Percentiles rank a stretch among this genome's conserved stretches.
These are phyloP conservation scores for Hypericum perforatum DNA, from an alignment of 345 rosid genomes.

Conservation along the genomic window DNA sequence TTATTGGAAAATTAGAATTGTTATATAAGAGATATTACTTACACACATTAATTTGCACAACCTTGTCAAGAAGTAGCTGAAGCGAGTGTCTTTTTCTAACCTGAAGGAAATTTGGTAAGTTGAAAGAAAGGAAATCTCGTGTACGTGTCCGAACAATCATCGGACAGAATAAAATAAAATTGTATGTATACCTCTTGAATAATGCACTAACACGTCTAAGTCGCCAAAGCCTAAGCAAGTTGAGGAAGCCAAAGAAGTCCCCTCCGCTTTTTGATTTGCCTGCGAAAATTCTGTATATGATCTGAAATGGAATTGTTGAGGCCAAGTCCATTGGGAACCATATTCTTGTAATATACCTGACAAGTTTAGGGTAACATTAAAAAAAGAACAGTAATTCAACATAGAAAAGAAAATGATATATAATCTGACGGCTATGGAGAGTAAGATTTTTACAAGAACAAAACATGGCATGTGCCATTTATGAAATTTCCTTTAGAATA, in stretches of 20 bases:
- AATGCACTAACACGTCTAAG: slow-evolving; percentile 70
- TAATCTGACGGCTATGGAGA: too few relatives aligned
- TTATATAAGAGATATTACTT: slow-evolving; percentile 14
- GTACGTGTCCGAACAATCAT: background rate
- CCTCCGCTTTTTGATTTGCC: slow-evolving; percentile 28
- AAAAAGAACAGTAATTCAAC: too few relatives aligned
- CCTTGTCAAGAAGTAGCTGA: slow-evolving; percentile 67
- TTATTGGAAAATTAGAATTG: too few relatives aligned
- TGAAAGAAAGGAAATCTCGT: too few relatives aligned
- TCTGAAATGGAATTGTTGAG: slow-evolving; percentile 66
- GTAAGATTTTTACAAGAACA: too few relatives aligned
- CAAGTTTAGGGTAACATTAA: too few relatives aligned
- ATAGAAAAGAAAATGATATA: too few relatives aligned
- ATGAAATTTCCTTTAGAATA: too few relatives aligned
- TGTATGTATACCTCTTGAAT: slow-evolving; percentile 44
- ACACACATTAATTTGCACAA: slow-evolving; percentile 55
- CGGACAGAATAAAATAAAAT: background rate
- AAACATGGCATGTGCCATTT: too few relatives aligned
- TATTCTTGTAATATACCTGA: slow-evolving; percentile 49
- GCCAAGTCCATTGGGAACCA: slow-evolving; percentile 81
- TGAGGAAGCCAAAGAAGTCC: slow-evolving; percentile 49
- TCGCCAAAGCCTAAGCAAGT: slow-evolving; percentile 89
- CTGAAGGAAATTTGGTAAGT: slow-evolving; percentile 19
- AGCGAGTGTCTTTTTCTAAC: slow-evolving; percentile 73
- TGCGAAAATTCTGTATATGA: slow-evolving; percentile 35